Conservation (phyloP, 2,329 filamentous ascomycete genomes). For the Colletotrichum magnum region DNA sequence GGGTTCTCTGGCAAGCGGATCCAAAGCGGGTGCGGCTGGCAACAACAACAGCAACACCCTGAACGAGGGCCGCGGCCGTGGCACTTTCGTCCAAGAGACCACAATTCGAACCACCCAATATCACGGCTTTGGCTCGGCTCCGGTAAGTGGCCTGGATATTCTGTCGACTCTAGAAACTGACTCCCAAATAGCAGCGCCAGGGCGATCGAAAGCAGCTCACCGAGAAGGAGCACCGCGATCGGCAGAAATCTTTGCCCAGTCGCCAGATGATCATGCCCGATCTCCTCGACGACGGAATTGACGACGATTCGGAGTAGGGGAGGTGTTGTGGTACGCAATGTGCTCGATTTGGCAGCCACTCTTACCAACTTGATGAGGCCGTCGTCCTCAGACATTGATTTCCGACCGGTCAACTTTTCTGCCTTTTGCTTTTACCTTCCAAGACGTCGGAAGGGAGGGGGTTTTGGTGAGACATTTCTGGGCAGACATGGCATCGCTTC, state of each 20-base stretch:
- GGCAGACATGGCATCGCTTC: no score
- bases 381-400: no score
- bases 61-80: no score
- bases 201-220: conserved; percentile 31
- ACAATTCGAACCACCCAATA: background rate
- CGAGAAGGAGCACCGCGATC: conserved; percentile 25
- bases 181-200: conserved; percentile 13
- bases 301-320: conserved; percentile 25
- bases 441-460: no score
- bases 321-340: background rate
- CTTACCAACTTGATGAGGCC: no score
- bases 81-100: background rate
- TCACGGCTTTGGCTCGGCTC: conserved; percentile 11
- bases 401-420: no score
- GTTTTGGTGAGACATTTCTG: no score
- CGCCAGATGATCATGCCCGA: conserved; percentile 1
- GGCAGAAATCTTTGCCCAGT: conserved; percentile 21
- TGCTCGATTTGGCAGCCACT: no score
- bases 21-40: background rate
- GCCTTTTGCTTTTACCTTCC: no score
- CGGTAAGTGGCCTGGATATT: background rate
- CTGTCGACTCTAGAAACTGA: background rate
- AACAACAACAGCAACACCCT: no score
- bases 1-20: background rate
- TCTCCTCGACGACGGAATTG: background rate